Evolutionary conservation across 2,329 filamentous ascomycete species (phyloP).

Genomic region (Penicillium sp.): DNA sequence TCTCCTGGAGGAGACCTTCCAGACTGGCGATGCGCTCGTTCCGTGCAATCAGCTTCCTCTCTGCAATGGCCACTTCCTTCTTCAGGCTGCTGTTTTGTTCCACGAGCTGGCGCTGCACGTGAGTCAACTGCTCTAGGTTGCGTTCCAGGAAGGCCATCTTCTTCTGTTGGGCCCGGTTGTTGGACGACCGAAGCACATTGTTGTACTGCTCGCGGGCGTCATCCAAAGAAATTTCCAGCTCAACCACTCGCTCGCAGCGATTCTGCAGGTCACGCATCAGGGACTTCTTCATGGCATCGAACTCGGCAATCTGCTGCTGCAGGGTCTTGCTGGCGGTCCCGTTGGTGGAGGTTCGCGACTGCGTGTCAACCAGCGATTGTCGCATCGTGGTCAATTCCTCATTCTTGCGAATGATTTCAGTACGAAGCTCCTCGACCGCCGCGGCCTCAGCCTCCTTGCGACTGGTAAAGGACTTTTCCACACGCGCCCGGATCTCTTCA

Average conservation of each 20-base stretch:
- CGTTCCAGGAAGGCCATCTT: slow-evolving; percentile 99
- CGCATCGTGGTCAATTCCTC: slow-evolving; percentile 82
- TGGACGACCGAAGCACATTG: slow-evolving; percentile 92
- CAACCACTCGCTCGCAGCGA: slow-evolving; percentile 94
- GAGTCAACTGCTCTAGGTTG: slow-evolving; percentile 95
- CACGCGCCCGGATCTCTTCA: slow-evolving; percentile 76
- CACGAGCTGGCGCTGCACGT: slow-evolving; percentile 94
- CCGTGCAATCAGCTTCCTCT: slow-evolving; percentile 91
- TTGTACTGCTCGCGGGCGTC: slow-evolving; percentile 99
- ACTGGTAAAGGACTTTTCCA: slow-evolving; percentile 74
- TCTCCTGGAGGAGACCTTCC: slow-evolving; percentile 89
- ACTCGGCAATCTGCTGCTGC: slow-evolving; percentile 96
- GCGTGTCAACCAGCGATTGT: slow-evolving; percentile 73
- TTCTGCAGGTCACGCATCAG: slow-evolving; percentile 98
- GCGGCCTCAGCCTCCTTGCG: slow-evolving; percentile 72
- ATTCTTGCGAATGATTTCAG: slow-evolving; percentile 72
- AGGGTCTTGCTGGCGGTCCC: slow-evolving; percentile 72
- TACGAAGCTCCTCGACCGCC: slow-evolving; percentile 73
- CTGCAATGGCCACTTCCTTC: slow-evolving; percentile 98
- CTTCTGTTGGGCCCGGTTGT: slow-evolving; percentile 98
- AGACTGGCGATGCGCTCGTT: slow-evolving; percentile 96
- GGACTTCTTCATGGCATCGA: slow-evolving; percentile 99
- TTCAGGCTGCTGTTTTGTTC: slow-evolving; percentile 97
- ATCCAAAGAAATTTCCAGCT: slow-evolving; percentile 95
- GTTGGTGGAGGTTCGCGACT: slow-evolving; percentile 55